These are phyloP conservation scores for Hsuehochloa calcarea DNA, from an alignment of 176 grass and related monocot genomes.

Conservation along the genomic window DNA sequence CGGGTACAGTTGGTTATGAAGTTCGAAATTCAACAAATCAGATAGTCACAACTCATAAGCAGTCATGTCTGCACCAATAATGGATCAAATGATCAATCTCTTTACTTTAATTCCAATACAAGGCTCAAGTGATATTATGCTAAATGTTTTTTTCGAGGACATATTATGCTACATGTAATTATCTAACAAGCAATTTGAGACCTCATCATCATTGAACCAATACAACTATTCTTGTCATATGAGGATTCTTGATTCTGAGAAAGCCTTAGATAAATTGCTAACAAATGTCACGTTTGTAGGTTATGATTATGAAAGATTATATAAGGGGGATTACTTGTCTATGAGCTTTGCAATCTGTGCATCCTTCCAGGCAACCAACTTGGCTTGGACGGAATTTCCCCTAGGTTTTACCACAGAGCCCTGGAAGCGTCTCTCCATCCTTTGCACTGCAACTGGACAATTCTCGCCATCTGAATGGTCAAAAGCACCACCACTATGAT, in stretches of 20 bases:
- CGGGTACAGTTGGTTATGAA: not conserved
- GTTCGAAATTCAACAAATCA: constrained; percentile 16
- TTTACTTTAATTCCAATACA: constrained; percentile 15
- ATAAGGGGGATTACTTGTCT: constrained; percentile 50
- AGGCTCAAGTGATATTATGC: constrained; percentile 8
- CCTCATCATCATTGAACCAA: constrained; percentile 1
- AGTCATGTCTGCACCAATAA: not conserved
- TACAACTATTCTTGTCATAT: not conserved
- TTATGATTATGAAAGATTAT: not conserved
- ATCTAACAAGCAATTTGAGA: constrained; percentile 13
- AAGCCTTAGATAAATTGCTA: constrained; percentile 6
- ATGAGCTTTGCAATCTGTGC: constrained; percentile 57
- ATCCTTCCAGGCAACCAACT: constrained; percentile 75
- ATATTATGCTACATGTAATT: constrained; percentile 6
- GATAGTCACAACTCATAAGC: not conserved
- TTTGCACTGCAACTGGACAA: constrained; percentile 17
- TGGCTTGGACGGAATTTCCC: constrained; percentile 42
- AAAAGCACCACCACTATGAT: constrained; percentile 29
- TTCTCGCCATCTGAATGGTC: constrained; percentile 33
- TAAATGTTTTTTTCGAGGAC: not conserved
- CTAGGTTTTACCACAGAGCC: constrained; percentile 17
- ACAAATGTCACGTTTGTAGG: not conserved
- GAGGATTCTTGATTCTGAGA: constrained; percentile 23
- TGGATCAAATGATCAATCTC: not conserved
- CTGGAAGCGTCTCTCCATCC: constrained; percentile 29